Percentiles rank a stretch among this genome's conserved stretches.
Conservation (phyloP, 1,139 yeast species). For the Wickerhamiella pararugosa region DNA sequence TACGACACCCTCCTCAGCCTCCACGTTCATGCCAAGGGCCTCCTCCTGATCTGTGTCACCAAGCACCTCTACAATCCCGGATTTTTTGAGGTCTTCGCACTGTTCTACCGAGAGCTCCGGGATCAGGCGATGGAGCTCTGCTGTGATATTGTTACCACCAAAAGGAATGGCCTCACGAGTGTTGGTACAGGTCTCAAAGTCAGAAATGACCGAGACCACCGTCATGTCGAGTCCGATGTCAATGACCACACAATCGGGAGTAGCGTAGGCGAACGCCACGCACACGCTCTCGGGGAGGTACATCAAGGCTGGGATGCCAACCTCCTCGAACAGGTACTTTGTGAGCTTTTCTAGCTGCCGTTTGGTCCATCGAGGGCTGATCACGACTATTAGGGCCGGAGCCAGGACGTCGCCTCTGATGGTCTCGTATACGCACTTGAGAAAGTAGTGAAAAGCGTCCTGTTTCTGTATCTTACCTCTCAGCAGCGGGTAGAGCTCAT, state of each 20-base stretch:
- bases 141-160: slow-evolving; percentile 57
- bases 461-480: slow-evolving; percentile 50
- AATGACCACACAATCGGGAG: slow-evolving; percentile 49
- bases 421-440: slow-evolving; percentile 25
- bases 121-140: slow-evolving; percentile 34
- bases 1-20: slow-evolving; percentile 51
- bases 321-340: slow-evolving; percentile 57
- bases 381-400: slow-evolving; percentile 44
- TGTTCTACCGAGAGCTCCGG: slow-evolving; percentile 47
- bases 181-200: slow-evolving; percentile 44
- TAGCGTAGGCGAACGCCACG: slow-evolving; percentile 57
- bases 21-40: slow-evolving; percentile 5
- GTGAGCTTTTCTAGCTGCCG: slow-evolving; percentile 52
- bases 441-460: slow-evolving; percentile 53
- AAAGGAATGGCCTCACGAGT: slow-evolving; percentile 36
- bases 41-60: slow-evolving; percentile 16
- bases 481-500: slow-evolving; percentile 42
- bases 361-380: slow-evolving; percentile 58
- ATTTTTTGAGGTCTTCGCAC: slow-evolving; percentile 57
- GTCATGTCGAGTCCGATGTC: slow-evolving; percentile 68
- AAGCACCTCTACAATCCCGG: slow-evolving; percentile 65
- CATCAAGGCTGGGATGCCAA: slow-evolving; percentile 62
- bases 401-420: slow-evolving; percentile 10
- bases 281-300: slow-evolving; percentile 57
- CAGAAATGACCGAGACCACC: slow-evolving; percentile 66